phyloP scores from a whole-genome alignment of 2,329 filamentous ascomycete genomes.

The Cordyceps cateniannulata region DNA sequence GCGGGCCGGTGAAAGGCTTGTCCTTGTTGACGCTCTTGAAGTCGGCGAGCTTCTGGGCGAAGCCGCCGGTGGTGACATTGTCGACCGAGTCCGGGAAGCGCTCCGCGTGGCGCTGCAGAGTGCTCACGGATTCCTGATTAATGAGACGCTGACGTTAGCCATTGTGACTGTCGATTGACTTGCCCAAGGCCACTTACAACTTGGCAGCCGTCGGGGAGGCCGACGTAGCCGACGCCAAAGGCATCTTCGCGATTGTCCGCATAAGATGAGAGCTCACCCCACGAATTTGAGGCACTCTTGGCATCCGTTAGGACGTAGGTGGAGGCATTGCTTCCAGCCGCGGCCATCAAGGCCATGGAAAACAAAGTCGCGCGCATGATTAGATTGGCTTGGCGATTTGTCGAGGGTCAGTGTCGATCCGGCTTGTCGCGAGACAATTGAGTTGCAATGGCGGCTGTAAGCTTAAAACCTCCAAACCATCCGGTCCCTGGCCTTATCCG shows the following conservation, averaged over 20 bases:
- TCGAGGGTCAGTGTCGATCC: background rate
- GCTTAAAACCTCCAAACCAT: background rate
- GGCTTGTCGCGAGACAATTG: background rate
- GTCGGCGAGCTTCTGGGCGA: conserved; percentile 41
- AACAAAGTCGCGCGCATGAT: conserved; percentile 3
- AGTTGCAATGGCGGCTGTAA: background rate
- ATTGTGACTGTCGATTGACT: background rate
- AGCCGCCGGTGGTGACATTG: conserved; percentile 40
- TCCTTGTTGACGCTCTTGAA: conserved; percentile 31
- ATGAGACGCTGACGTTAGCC: background rate
- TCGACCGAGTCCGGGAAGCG: conserved; percentile 44
- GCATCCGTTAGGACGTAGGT: conserved; percentile 22
- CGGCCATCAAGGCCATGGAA: background rate
- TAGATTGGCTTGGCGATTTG: too few relatives aligned
- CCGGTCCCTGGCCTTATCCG: background rate
- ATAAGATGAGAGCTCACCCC: conserved; percentile 43
- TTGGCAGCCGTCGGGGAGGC: conserved; percentile 43
- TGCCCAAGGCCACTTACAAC: conserved; percentile 11
- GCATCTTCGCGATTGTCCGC: conserved; percentile 35
- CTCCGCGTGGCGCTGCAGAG: conserved; percentile 47
- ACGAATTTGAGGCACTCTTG: conserved; percentile 25
- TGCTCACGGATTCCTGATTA: conserved; percentile 39
- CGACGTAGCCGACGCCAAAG: conserved; percentile 42
- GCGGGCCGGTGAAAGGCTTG: conserved; percentile 33
- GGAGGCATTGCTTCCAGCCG: background rate